phyloP scores from a whole-genome alignment of 331 rosid genomes.

The Acacia concinna region DNA sequence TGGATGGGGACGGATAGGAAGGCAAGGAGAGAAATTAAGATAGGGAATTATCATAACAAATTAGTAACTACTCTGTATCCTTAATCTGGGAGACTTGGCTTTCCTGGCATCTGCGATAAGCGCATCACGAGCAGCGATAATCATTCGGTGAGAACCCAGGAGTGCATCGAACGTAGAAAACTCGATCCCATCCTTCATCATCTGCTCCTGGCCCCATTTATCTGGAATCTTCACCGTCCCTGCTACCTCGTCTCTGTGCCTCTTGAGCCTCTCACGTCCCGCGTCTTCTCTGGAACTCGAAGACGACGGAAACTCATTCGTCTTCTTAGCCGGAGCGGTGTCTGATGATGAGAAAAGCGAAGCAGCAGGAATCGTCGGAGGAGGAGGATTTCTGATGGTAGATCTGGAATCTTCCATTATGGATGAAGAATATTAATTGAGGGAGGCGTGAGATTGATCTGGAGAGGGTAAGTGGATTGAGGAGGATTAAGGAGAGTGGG shows the following conservation, averaged over 20 bases:
- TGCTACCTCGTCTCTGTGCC: conserved; percentile 51
- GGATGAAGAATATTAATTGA: too few species aligned
- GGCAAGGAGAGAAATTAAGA: neutral
- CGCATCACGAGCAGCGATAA: conserved; percentile 54
- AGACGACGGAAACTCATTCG: neutral
- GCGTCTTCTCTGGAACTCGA: neutral
- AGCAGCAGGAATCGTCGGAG: neutral
- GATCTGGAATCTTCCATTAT: neutral
- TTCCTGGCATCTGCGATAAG: conserved; percentile 42
- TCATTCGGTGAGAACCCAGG: conserved; percentile 31
- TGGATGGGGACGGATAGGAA: neutral
- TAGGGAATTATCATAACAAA: neutral
- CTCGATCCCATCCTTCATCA: conserved; percentile 53
- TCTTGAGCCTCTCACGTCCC: conserved; percentile 47
- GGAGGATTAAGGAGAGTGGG: neutral
- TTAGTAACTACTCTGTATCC: conserved; percentile 45
- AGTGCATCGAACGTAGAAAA: conserved; percentile 40
- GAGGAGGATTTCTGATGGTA: neutral
- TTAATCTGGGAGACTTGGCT: conserved; percentile 26
- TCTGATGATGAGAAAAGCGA: too few species aligned
- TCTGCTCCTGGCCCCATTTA: conserved; percentile 50
- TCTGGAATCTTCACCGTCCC: conserved; percentile 47
- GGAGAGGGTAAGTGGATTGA: too few species aligned
- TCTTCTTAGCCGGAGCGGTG: neutral
- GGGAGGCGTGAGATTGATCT: neutral